Base-by-base conservation (phyloP, 192 early-diverging fungal genomes). In the Umbelopsis isabellina region DNA sequence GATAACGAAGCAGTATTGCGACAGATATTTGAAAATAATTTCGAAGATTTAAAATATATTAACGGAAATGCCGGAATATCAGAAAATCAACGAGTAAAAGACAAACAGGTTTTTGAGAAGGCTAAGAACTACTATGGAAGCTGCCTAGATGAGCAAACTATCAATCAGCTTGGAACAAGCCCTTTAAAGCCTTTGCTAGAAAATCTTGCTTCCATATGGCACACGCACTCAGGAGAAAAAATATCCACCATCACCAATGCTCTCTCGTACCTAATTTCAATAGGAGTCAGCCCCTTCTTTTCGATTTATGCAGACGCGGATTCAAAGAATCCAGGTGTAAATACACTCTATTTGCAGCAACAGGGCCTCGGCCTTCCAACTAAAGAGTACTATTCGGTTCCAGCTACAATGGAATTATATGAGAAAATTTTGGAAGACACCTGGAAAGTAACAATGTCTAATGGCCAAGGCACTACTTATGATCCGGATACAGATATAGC, bases 311-410 rank as follows among this genome's bases (percentile, higher is more conserved):
- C 88, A 3, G 80, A 76, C 25, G 67, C 79, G 1, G 86, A 92
- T 70, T 78, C 85, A 50, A 88, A 89, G 55, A 72, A 88, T 27
- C 91, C 90, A 9, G 73, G 82, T 45, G 16, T 52, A 4, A 87
- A 86, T 67, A 74, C 81, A 1, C 74, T 92, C 45, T 45, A 46
- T 13, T 33, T 92, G 20, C 49, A 22, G 4, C 87, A 91, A 72
- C 68, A 41, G 30, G 87, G 84, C 3, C 75, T 91, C n/a, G 82
- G 75, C 33, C 53, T 90, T 41, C 89, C 90, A n/a, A 85, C 87
- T 25, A 90, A 84, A 41, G 83, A 90, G 46, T 91, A 91, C 50
- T 91, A 91, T 74, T 51, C 79, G 18, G 79, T 91, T 9, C 46
- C 75, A 9, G 73, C 84, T 3, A 77, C 81, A 10, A 15, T 88